Percentiles rank a stretch among this genome's conserved stretches.
phyloP scores from a whole-genome alignment of 129 eudicot genomes.

The Helichrysum umbraculigerum region DNA sequence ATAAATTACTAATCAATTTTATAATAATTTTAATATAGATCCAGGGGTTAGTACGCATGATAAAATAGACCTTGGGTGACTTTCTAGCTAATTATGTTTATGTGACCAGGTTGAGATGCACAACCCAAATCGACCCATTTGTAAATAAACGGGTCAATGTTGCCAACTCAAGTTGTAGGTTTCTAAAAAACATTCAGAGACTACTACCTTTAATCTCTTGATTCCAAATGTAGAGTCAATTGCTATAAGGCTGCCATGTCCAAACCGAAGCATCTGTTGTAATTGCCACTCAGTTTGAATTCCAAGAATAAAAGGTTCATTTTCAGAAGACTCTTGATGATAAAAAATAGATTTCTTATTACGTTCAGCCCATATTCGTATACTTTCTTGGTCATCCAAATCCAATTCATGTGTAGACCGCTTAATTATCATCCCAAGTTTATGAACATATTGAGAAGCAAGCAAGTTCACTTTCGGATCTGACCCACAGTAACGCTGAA shows the following conservation, averaged over 20 bases:
- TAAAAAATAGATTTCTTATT: slow-evolving; percentile 79
- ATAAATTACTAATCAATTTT: background rate
- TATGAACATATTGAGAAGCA: slow-evolving; percentile 95
- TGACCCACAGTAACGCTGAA: slow-evolving; percentile 81
- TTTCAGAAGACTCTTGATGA: slow-evolving; percentile 71
- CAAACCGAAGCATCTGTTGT: slow-evolving; percentile 94
- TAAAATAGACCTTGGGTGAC: background rate
- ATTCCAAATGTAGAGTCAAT: slow-evolving; percentile 92
- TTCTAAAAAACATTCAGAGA: background rate
- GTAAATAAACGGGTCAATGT: background rate
- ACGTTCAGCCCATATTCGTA: slow-evolving; percentile 79
- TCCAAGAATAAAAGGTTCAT: slow-evolving; percentile 79
- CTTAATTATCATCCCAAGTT: slow-evolving; percentile 89
- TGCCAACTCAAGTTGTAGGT: slow-evolving; percentile 1
- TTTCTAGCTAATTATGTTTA: background rate
- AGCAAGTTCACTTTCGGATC: slow-evolving; percentile 57
- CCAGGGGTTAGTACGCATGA: background rate
- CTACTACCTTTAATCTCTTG: slow-evolving; percentile 69
- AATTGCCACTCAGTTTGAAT: slow-evolving; percentile 99
- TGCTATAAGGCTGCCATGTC: slow-evolving; percentile 81
- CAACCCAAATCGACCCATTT: background rate
- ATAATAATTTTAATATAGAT: too few relatives aligned
- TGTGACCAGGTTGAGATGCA: background rate
- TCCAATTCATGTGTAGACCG: slow-evolving; percentile 94
- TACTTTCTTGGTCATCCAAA: slow-evolving; percentile 93